Conservation (phyloP, 2,329 filamentous ascomycete species). For the Podosphaera fusca region DNA sequence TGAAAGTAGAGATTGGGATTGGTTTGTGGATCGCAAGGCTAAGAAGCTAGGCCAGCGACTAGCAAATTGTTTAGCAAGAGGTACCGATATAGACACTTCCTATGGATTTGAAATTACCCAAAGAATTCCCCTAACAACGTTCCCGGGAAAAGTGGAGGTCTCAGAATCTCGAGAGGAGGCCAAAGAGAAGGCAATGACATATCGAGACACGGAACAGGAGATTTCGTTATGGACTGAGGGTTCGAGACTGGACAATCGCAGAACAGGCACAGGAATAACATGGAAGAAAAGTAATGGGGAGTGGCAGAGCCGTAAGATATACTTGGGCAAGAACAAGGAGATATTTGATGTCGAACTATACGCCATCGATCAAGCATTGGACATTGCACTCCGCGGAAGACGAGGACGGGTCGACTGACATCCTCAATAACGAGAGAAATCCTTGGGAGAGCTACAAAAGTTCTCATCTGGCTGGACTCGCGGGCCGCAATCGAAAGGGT, state of each 20-base stretch:
- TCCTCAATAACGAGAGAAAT: not conserved
- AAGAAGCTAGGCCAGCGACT: not conserved
- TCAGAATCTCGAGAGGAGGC: not conserved
- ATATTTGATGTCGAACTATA: not conserved
- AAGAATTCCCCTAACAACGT: not conserved
- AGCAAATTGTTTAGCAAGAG: not conserved
- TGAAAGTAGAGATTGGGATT: not conserved
- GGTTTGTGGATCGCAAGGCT: not conserved
- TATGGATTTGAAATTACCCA: not conserved
- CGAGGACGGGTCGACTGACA: not conserved
- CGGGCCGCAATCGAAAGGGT: not conserved
- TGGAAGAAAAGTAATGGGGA: not conserved
- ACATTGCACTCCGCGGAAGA: not conserved
- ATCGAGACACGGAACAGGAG: not conserved
- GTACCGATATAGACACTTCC: not conserved
- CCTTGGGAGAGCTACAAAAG: not conserved
- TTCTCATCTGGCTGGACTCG: conserved; percentile 1
- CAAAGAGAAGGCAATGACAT: not conserved
- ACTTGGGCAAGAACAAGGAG: not conserved
- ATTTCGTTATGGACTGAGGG: not conserved
- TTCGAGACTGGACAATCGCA: not conserved
- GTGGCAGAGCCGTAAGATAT: not conserved
- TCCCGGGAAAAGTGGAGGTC: not conserved
- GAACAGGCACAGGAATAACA: not conserved
- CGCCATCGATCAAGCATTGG: not conserved